These are phyloP conservation scores for Akebia trifoliata DNA, from an alignment of 164 flowering plant genomes.

Conservation along the genomic window DNA sequence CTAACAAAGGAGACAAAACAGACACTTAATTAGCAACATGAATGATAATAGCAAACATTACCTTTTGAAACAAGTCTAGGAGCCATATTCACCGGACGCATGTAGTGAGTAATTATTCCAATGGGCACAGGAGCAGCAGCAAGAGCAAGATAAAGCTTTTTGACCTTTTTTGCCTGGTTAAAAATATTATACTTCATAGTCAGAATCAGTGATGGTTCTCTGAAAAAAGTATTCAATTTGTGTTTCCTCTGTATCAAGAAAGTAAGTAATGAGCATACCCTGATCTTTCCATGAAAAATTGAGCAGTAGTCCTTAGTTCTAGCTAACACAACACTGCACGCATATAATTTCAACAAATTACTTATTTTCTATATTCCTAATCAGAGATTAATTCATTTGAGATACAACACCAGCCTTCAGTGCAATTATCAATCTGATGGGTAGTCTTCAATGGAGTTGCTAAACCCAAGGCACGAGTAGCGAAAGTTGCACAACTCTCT, in stretches of 20 bases:
- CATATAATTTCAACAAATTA: constrained; percentile 14
- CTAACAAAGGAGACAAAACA: neutral
- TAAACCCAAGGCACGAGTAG: constrained; percentile 83
- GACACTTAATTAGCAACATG: too few species aligned
- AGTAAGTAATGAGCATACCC: constrained; percentile 43
- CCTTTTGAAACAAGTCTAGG: constrained; percentile 86
- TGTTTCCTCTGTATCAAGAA: constrained; percentile 5
- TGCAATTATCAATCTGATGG: constrained; percentile 97
- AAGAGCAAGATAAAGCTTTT: constrained; percentile 90
- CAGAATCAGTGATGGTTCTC: neutral
- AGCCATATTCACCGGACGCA: constrained; percentile 80
- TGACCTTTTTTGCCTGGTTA: constrained; percentile 73
- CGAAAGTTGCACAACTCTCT: constrained; percentile 91
- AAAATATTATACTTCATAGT: neutral
- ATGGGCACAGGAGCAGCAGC: constrained; percentile 76
- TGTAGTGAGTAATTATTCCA: constrained; percentile 79
- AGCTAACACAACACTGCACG: constrained; percentile 82
- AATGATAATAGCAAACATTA: constrained; percentile 16
- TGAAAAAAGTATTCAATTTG: neutral
- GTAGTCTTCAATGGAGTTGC: constrained; percentile 62
- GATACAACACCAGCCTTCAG: constrained; percentile 79
- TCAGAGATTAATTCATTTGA: neutral
- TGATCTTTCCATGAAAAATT: constrained; percentile 75
- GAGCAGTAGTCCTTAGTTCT: constrained; percentile 87
- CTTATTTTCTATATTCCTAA: neutral